phyloP scores from a whole-genome alignment of 257 asterid species.

The Solanum lignicaule region DNA sequence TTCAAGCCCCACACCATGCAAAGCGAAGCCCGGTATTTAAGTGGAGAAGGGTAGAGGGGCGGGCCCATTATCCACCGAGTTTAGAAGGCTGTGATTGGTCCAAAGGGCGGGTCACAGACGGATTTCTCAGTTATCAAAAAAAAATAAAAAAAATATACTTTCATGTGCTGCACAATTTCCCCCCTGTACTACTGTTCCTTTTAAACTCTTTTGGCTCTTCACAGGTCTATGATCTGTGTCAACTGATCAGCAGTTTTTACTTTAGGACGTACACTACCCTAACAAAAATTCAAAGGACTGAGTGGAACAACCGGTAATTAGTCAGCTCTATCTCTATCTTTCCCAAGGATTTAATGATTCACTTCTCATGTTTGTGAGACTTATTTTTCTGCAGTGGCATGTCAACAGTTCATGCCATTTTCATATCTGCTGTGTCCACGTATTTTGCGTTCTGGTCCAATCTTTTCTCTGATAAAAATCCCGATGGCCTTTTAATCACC shows the following conservation, averaged over 20 bases:
- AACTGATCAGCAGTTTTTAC: slow-evolving; percentile 75
- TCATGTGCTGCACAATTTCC: neutral
- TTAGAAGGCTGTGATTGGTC: too few species aligned
- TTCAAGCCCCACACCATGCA: too few species aligned
- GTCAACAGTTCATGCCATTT: slow-evolving; percentile 88
- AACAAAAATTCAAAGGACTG: slow-evolving; percentile 66
- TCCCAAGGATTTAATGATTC: neutral
- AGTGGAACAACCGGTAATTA: slow-evolving; percentile 92
- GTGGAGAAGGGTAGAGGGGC: too few species aligned
- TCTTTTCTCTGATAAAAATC: slow-evolving; percentile 55
- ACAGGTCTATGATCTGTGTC: slow-evolving; percentile 75
- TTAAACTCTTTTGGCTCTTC: slow-evolving; percentile 4
- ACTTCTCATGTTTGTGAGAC: slow-evolving; percentile 16
- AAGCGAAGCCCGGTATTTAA: too few species aligned
- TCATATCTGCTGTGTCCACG: slow-evolving; percentile 52
- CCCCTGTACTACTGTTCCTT: neutral
- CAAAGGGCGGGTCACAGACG: too few species aligned
- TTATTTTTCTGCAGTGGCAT: slow-evolving; percentile 57
- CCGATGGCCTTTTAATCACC: slow-evolving; percentile 48
- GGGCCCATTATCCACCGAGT: too few species aligned
- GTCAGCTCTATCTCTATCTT: neutral
- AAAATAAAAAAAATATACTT: too few species aligned
- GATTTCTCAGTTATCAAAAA: too few species aligned
- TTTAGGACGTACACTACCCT: slow-evolving; percentile 63
- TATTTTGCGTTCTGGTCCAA: slow-evolving; percentile 89